Evolutionary conservation across 306 rosid genomes (phyloP), one percentile per base, ranked within the genome.

Genomic region (Corylus heterophylla): DNA sequence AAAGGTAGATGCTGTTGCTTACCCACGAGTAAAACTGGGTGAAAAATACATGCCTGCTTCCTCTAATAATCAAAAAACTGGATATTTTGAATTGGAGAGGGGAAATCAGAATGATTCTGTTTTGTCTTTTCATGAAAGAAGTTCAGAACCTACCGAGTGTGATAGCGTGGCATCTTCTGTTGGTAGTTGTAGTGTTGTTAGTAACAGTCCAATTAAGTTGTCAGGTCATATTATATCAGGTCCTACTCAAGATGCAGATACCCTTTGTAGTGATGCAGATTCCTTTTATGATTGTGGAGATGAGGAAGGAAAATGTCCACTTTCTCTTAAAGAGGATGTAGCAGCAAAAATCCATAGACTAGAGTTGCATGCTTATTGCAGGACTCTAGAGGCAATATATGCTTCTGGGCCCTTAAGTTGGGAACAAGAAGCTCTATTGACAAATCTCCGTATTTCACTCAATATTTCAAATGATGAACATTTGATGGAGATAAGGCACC

Each of bases 381-480:
- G 83, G 59, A 90, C 91, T 75, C 78, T 95, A 82, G 82, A 77
- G 83, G 88, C 85, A 84, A 82, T 95, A 85, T 87, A 86, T 90
- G 90, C 90, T 80, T 93, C 92, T 64, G 98, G 99, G 79, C 87
- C 92, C 87, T 84, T 95, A 85, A 95, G 91, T 82, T 95, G 98
- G 99, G 98, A 91, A 79, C 85, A 93, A 50, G 93, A 91, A 91
- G 92, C 79, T 48, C 78, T 90, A 75, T 81, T 95, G 89, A 93
- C 99, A 74, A 90, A 86, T 74, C 93, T 95, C 79, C 98, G 99
- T 54, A 87, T 86, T 74, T 85, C 92, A 77, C 97, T 95, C 73
- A 87, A 90, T 82, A 86, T 95, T 79, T 90, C 99, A 12, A 91
- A 93, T 79, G 99, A 95, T 85, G 98, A 93, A 88, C 92, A 89